These are phyloP conservation scores for Usnea hakonensis DNA, from an alignment of 495 filamentous ascomycete species.

Conservation along the genomic window DNA sequence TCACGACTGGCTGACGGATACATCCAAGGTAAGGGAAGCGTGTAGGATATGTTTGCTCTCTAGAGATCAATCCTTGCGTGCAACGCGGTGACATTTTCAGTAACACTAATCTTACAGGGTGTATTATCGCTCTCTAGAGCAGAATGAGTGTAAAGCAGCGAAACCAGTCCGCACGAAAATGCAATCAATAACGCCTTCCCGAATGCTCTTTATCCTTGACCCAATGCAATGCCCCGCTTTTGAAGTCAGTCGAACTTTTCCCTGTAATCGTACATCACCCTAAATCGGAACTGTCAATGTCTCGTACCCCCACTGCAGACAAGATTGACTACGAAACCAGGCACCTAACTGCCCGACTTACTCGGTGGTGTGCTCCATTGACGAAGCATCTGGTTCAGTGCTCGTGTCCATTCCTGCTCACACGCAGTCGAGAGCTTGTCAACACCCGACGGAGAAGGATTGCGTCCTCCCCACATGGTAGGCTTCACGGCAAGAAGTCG, in stretches of 20 bases:
- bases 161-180: slow-evolving; percentile 1
- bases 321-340: background rate
- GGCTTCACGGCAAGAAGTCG: slow-evolving; percentile 51
- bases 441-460: slow-evolving; percentile 47
- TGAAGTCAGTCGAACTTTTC: background rate
- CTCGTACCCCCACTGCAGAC: background rate
- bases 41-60: background rate
- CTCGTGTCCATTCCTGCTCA: slow-evolving; percentile 58
- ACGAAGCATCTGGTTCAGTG: slow-evolving; percentile 56
- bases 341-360: slow-evolving; percentile 18
- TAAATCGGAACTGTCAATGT: background rate
- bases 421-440: slow-evolving; percentile 56
- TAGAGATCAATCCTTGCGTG: background rate
- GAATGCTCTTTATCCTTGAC: background rate
- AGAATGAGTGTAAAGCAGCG: background rate
- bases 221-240: slow-evolving; percentile 5
- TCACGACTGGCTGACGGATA: background rate
- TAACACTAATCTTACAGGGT: background rate
- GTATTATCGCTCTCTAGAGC: background rate
- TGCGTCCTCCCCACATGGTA: slow-evolving; percentile 63
- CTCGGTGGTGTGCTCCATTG: slow-evolving; percentile 58
- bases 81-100: background rate
- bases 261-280: slow-evolving; percentile 8
- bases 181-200: slow-evolving; percentile 1
- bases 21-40: background rate